Conservation (phyloP, 1,139 yeast genomes). For the Petasospora rhodanensis region DNA sequence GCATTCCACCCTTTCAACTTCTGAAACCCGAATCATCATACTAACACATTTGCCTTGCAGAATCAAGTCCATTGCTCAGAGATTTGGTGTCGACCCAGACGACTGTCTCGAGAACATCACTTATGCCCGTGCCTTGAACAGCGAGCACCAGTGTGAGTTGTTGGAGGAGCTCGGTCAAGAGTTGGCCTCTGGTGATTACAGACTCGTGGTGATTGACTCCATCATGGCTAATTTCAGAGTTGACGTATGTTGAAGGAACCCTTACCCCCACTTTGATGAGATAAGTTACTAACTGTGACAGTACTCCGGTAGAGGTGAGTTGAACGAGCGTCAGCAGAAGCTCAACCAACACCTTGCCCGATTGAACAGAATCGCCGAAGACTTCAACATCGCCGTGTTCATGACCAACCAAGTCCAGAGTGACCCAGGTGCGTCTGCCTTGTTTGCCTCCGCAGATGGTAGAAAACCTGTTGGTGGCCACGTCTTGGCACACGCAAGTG, state of each 20-base stretch:
- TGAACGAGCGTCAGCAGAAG: conserved; percentile 57
- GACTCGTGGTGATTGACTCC: conserved; percentile 48
- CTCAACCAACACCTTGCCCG: conserved; percentile 53
- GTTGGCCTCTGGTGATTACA: conserved; percentile 45
- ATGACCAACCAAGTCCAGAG: conserved; percentile 62
- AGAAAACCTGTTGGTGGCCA: conserved; percentile 66
- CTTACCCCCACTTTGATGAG: too few relatives aligned
- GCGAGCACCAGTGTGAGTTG: conserved; percentile 58
- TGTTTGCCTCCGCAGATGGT: conserved; percentile 62
- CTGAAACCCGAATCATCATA: too few relatives aligned
- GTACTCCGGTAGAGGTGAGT: conserved; percentile 55
- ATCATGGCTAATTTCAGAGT: conserved; percentile 62
- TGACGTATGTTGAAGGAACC: conserved; percentile 34
- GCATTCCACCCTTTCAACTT: too few relatives aligned
- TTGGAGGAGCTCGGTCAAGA: conserved; percentile 48
- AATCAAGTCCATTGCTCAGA: conserved; percentile 48
- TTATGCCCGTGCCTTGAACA: conserved; percentile 55
- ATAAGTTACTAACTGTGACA: conserved; percentile 28
- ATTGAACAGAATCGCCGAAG: conserved; percentile 51
- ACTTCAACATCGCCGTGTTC: conserved; percentile 54
- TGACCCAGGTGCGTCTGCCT: conserved; percentile 64
- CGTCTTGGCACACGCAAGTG: conserved; percentile 60
- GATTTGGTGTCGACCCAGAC: conserved; percentile 51
- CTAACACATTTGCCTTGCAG: conserved; percentile 24
- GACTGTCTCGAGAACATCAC: conserved; percentile 49